phyloP scores from a whole-genome alignment of 2,329 filamentous ascomycete genomes.

The Mycogone perniciosa region DNA sequence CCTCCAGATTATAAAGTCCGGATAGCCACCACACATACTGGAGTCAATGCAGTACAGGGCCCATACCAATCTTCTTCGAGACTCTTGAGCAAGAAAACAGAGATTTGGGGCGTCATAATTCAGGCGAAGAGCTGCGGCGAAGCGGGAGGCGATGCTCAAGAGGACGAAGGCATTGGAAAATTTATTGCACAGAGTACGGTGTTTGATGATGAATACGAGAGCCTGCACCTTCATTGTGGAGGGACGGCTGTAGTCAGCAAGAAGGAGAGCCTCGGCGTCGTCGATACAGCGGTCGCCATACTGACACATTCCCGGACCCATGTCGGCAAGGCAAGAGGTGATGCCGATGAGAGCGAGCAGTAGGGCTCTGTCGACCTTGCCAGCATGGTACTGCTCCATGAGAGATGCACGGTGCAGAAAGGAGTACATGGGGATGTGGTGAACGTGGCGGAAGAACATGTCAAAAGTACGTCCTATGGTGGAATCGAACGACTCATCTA shows the following conservation, averaged over 20 bases:
- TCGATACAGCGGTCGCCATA: conserved; percentile 50
- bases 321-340: conserved; percentile 48
- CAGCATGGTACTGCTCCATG: conserved; percentile 52
- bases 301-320: conserved; percentile 45
- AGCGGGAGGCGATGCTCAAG: conserved; percentile 36
- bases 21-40: conserved; percentile 36
- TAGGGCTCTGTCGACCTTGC: conserved; percentile 48
- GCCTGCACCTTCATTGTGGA: conserved; percentile 51
- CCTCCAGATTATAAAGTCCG: conserved; percentile 39
- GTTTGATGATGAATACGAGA: conserved; percentile 39
- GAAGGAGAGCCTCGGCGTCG: conserved; percentile 47
- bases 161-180: conserved; percentile 42
- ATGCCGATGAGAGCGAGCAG: conserved; percentile 50
- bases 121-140: conserved; percentile 36
- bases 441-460: conserved; percentile 52
- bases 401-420: conserved; percentile 54
- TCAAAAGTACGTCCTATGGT: conserved; percentile 48
- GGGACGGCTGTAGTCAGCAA: conserved; percentile 47
- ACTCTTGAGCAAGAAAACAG: conserved; percentile 36
- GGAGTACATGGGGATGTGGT: conserved; percentile 53
- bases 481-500: conserved; percentile 41
- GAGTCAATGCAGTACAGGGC: conserved; percentile 38
- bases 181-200: conserved; percentile 37
- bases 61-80: conserved; percentile 39
- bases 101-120: conserved; percentile 37